Evolutionary conservation across 768 basidiomycete species (phyloP).

Genomic region (Tricholomella constricta): DNA sequence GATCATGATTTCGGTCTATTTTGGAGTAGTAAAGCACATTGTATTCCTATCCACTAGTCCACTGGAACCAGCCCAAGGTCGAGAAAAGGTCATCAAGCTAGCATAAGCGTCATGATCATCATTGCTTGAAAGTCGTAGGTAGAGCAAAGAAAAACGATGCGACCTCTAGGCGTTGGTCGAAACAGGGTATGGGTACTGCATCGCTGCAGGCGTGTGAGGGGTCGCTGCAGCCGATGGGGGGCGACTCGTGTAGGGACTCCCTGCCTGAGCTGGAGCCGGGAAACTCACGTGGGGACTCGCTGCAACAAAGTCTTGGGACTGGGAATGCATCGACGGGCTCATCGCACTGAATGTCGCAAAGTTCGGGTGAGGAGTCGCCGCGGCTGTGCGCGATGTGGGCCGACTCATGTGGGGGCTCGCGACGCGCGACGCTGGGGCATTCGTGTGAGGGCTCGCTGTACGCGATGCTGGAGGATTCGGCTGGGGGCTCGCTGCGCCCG

Average conservation of each 20-base stretch:
- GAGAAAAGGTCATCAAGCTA: neutral
- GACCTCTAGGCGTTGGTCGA: neutral
- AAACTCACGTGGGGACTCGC: no score
- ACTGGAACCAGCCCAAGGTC: neutral
- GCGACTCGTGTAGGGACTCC: neutral
- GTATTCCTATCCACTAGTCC: neutral
- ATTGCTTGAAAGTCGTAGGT: neutral
- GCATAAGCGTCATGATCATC: neutral
- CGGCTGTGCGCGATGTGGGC: no score
- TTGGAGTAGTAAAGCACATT: neutral
- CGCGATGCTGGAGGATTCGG: no score
- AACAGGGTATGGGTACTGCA: neutral
- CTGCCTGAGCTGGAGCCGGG: no score
- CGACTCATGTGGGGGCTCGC: no score
- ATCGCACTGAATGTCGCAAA: no score
- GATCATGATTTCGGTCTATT: no score
- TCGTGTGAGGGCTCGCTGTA: no score
- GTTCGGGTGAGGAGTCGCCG: no score
- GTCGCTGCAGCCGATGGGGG: conserved; percentile 1
- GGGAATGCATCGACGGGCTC: neutral
- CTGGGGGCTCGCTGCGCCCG: no score
- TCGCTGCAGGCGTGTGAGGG: neutral
- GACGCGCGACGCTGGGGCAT: no score
- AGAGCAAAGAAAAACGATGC: neutral
- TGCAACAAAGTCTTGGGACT: conserved; percentile 1